Evolutionary conservation across 169 alveolate species (phyloP), one percentile per base, ranked within the genome.

Genomic region (Cyclospora cayetanensis): DNA sequence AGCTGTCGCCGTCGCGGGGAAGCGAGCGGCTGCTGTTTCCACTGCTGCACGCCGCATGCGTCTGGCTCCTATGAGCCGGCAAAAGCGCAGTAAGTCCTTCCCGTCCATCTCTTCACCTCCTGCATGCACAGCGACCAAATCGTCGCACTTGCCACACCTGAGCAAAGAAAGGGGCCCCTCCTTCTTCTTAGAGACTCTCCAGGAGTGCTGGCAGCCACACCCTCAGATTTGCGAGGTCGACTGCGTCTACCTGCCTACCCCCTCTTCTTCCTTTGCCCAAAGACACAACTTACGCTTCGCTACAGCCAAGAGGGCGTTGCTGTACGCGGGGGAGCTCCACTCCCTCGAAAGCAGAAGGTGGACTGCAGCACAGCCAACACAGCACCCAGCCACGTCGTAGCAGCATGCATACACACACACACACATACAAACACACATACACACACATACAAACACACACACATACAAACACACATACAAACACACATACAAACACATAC

Each of bases 291-390:
- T 60, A 72, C 84, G 7, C 60, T 20, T 39, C 12, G 84, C 4
- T 7, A 72, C 63, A 2, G 84, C 35, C 12, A 1, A 27, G 2
- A 72, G 29, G 7, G 84, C 84, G 3, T 37, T 35, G 84, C 53
- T 29, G 63, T 72, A 72, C 31, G 84, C 84, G 46, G 53, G 11
- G 25, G 84, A 39, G 15, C 63, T 53, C 63, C 84, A 72, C 29
- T 72, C 84, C 60, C 84, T 34, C 7, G 84, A 72, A n/a, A 72
- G 84, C 29, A 72, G 84, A 25, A 72, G 84, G 41, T 29, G n/a
- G 11, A 72, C 84, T 72, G 84, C 84, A 72, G 53, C 84, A 72
- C n/a, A n/a, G n/a, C n/a, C n/a, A n/a, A n/a, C n/a, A n/a, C n/a
- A n/a, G n/a, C n/a, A n/a, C n/a, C n/a, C n/a, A n/a, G n/a, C n/a